A percentile compares a stretch with the other conserved stretches of the same genome.
Conservation (phyloP, 2,329 filamentous ascomycete genomes). For the Clarireedia sp. region DNA sequence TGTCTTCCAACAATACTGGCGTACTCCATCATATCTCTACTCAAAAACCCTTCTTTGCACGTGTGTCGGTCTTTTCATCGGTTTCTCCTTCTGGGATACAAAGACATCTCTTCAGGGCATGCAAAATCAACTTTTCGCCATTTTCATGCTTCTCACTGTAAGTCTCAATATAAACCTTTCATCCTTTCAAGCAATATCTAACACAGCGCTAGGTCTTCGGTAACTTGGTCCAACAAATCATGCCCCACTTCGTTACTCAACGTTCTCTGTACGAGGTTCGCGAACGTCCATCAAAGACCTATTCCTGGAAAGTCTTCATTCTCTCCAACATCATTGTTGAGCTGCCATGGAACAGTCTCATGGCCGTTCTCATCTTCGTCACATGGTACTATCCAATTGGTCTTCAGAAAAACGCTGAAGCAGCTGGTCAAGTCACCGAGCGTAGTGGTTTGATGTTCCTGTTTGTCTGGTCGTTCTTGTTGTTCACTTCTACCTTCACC, state of each 20-base stretch:
- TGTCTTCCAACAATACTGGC: slow-evolving; percentile 59
- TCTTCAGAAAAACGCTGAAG: slow-evolving; percentile 55
- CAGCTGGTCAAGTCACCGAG: slow-evolving; percentile 51
- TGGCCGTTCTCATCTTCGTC: slow-evolving; percentile 67
- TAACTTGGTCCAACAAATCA: slow-evolving; percentile 68
- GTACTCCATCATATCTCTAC: slow-evolving; percentile 51
- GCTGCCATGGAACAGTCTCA: slow-evolving; percentile 70
- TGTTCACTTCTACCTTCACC: slow-evolving; percentile 77
- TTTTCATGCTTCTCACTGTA: slow-evolving; percentile 67
- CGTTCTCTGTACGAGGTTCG: slow-evolving; percentile 55
- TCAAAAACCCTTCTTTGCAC: slow-evolving; percentile 26
- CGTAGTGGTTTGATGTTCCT: slow-evolving; percentile 76
- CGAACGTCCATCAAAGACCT: slow-evolving; percentile 71
- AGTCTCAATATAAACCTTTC: background rate
- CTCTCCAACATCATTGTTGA: slow-evolving; percentile 73
- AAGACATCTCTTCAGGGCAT: slow-evolving; percentile 52
- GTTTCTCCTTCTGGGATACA: slow-evolving; percentile 63
- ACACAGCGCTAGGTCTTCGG: slow-evolving; percentile 42
- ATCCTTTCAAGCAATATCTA: background rate
- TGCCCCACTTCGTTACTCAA: slow-evolving; percentile 57
- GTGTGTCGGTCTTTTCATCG: slow-evolving; percentile 48
- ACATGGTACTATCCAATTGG: slow-evolving; percentile 84
- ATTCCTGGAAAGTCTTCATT: slow-evolving; percentile 62
- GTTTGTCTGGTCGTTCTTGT: slow-evolving; percentile 64
- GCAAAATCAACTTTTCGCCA: slow-evolving; percentile 65